Percentiles rank a stretch among this genome's conserved stretches.
These are phyloP conservation scores for Hippophae rhamnoides DNA, from an alignment of 306 rosid species.

Conservation along the genomic window DNA sequence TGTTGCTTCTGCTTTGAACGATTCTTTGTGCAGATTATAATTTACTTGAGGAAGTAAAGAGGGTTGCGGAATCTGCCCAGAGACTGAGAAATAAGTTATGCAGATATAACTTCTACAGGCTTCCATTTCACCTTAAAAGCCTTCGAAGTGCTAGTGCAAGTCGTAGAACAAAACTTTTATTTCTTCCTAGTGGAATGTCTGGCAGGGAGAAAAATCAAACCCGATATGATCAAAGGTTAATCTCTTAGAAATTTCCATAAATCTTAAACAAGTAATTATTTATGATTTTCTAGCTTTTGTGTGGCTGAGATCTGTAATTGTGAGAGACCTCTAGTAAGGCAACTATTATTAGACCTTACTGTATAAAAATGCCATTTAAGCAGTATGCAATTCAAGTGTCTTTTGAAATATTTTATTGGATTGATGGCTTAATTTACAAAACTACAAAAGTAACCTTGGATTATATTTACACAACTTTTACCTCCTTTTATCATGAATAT, in stretches of 20 bases:
- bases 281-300: neutral
- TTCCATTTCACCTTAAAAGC: conserved; percentile 44
- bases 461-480: too few relatives aligned
- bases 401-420: too few relatives aligned
- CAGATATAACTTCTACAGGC: conserved; percentile 27
- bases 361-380: too few relatives aligned
- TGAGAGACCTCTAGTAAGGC: too few relatives aligned
- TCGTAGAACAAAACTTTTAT: conserved; percentile 52
- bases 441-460: too few relatives aligned
- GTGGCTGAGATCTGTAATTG: neutral
- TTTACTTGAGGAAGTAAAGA: conserved; percentile 82
- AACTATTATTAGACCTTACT: too few relatives aligned
- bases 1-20: neutral
- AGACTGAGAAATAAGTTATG: conserved; percentile 60
- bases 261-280: neutral
- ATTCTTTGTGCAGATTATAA: conserved; percentile 43
- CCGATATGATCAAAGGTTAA: conserved; percentile 57
- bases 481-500: too few relatives aligned
- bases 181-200: conserved; percentile 72
- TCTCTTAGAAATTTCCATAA: neutral
- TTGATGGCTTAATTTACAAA: too few relatives aligned
- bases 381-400: too few relatives aligned
- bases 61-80: conserved; percentile 75
- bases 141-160: conserved; percentile 49
- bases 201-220: conserved; percentile 69